Base-by-base conservation (phyloP, 2,329 filamentous ascomycete species). In the Colletotrichum euphorbiae region DNA sequence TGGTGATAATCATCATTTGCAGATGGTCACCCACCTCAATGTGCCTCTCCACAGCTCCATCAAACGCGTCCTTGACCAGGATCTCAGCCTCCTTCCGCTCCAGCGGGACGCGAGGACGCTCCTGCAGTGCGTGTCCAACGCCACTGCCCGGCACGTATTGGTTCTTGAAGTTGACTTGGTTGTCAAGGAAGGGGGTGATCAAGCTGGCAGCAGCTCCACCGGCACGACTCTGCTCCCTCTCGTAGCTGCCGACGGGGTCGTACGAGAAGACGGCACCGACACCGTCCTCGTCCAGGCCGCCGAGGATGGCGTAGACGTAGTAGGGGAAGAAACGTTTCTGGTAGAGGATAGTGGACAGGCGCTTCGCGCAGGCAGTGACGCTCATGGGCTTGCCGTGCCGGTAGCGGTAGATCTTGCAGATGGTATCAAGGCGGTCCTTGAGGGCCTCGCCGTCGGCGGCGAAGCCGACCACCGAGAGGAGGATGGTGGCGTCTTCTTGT, bases 141-240 rank as follows among this genome's bases (percentile, higher is more conserved):
- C 93, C 94, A 74, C 92, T 95, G 52, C 91, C 93, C 11, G 95
- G 94, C 63, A 96, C 86, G 79, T 97, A 97, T 84, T 98, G 95
- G 80, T 99, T 99, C 88, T 98, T 99, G 86, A 95, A 95, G 84
- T 98, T 98, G 84, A 99, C 96, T 83, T 99, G 97, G 80, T 99
- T 99, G 81, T 99, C 96, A 77, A 99, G 83, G 86, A 99, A 99
- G 1, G 96, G 96, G 93, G 98, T 99, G 82, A 99, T 99, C 80
- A 99, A 83, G 76, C 93, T 96, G 61, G 93, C 91, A 19, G 94
- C 94, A 13, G 96, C 94, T 75, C 96, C 96, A 46, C 93, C 96
- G 40, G 96, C 94, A 72, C 95, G 90, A 83, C 94, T 98, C 83
- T 97, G 93, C 83, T 99, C 96, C 72, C 96, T 87, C 86, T 99